phyloP scores from a whole-genome alignment of 495 filamentous ascomycete species.

The Acidomyces sp. region DNA sequence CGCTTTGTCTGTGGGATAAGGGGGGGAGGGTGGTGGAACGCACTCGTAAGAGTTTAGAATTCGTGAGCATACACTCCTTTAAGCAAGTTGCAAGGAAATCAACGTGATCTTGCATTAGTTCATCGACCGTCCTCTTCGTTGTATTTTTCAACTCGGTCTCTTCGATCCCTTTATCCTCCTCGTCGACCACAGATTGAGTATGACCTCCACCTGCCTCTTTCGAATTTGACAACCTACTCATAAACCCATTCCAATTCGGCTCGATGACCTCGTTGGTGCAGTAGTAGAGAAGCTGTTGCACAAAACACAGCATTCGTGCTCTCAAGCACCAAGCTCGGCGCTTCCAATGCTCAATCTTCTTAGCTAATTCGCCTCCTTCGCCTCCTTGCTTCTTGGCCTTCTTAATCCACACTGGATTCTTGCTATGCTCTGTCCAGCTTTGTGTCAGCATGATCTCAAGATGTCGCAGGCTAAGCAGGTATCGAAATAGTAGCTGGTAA shows the following conservation, averaged over 20 bases:
- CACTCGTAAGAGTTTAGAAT: constrained; percentile 83
- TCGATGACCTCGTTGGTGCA: constrained; percentile 95
- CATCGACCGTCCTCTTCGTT: constrained; percentile 77
- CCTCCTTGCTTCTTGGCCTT: constrained; percentile 35
- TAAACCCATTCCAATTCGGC: constrained; percentile 88
- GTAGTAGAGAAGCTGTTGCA: constrained; percentile 91
- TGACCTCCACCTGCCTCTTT: constrained; percentile 32
- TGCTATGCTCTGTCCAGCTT: constrained; percentile 82
- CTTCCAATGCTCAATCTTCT: constrained; percentile 77
- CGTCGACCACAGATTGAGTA: too few relatives aligned
- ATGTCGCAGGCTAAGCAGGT: constrained; percentile 75
- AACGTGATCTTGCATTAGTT: constrained; percentile 98
- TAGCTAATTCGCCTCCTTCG: constrained; percentile 29
- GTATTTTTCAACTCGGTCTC: constrained; percentile 22
- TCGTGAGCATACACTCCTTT: constrained; percentile 98
- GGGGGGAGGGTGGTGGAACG: constrained; percentile 15
- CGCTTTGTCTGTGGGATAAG: not conserved
- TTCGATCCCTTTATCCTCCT: constrained; percentile 16
- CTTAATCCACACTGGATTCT: constrained; percentile 71
- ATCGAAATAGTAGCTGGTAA: constrained; percentile 92
- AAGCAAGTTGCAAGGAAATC: constrained; percentile 95
- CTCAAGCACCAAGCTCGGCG: constrained; percentile 80
- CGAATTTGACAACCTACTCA: constrained; percentile 61
- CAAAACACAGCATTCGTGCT: constrained; percentile 88
- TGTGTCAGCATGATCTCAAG: constrained; percentile 71